Base-by-base conservation (phyloP, 1,139 yeast species). In the Scheffersomyces titani region DNA sequence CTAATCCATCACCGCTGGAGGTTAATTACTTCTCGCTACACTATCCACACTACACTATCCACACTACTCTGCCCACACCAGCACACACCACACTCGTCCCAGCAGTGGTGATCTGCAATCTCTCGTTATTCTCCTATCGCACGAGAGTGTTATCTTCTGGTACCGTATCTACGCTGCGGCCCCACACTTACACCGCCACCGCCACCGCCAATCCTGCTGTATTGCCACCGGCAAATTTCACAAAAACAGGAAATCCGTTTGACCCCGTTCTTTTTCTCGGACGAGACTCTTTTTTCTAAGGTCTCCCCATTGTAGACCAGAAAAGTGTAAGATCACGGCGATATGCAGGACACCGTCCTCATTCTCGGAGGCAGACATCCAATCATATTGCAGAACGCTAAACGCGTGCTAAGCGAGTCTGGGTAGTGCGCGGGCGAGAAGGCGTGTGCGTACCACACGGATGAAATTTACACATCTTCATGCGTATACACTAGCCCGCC, bases 211-310 rank as follows among this genome's bases (percentile, higher is more conserved):
- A 11, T 16, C 40, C 40, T 11, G 40, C 40, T 16, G 13, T 30
- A n/a, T 30, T 30, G 40, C 40, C 40, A 30, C 40, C 40, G 13
- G 49, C 49, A 46, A 46, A 46, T 19, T 19, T 46, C 49, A 57
- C 60, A 65, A 65, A 54, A 52, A 51, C 63, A 62, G 67, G 68
- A 64, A 61, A 58, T 30, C 40, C 58, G 61, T 63, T 64, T 60
- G 65, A 57, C 65, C 68, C 62, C 40, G 60, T 60, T 62, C n/a
- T 59, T 62, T 54, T 54, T 57, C 46, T 52, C 54, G 54, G 53
- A 53, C 54, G 45, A 51, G 44, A 40, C 24, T 30, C 40, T 30
- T 9, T 30, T 30, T 30, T 30, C 40, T 30, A 30, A 30, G 40
- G 40, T 30, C 40, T 30, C 40, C 40, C 40, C 40, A 30, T 30